Conservation (phyloP, 441 rosid species). For the Bocquillonia castaneifolia region DNA sequence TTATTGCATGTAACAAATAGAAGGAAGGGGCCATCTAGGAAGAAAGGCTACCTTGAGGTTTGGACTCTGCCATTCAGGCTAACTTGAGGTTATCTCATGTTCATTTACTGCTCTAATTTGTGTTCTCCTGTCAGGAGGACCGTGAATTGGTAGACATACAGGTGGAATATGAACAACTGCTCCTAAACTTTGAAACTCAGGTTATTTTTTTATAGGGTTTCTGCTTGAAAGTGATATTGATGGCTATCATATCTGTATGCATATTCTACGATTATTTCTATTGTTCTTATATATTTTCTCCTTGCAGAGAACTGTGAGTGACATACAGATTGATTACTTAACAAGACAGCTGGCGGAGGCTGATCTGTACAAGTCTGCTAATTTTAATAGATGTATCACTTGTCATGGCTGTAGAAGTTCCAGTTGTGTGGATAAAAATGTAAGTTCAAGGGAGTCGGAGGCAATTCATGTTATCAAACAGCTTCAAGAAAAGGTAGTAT, state of each 20-base stretch:
- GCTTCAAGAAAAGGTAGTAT: slow-evolving; percentile 83
- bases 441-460: slow-evolving; percentile 52
- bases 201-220: slow-evolving; percentile 36
- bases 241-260: background rate
- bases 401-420: slow-evolving; percentile 23
- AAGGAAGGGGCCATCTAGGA: slow-evolving; percentile 56
- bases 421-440: slow-evolving; percentile 33
- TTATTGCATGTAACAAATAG: slow-evolving; percentile 75
- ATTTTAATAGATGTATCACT: slow-evolving; percentile 25
- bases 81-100: slow-evolving; percentile 11
- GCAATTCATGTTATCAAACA: slow-evolving; percentile 67
- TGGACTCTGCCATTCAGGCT: slow-evolving; percentile 32
- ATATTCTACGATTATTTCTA: background rate
- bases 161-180: slow-evolving; percentile 64
- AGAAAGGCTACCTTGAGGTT: slow-evolving; percentile 53
- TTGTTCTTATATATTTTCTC: slow-evolving; percentile 13
- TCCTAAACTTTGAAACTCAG: slow-evolving; percentile 60
- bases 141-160: slow-evolving; percentile 41
- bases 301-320: slow-evolving; percentile 52
- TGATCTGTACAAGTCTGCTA: slow-evolving; percentile 25
- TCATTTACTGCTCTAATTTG: slow-evolving; percentile 26
- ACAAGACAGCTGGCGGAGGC: slow-evolving; percentile 49
- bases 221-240: slow-evolving; percentile 10
- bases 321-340: slow-evolving; percentile 62
- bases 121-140: slow-evolving; percentile 48